Evolutionary conservation across 352 stramenopile genomes (phyloP).

Genomic region (Globisporangium lucens): DNA sequence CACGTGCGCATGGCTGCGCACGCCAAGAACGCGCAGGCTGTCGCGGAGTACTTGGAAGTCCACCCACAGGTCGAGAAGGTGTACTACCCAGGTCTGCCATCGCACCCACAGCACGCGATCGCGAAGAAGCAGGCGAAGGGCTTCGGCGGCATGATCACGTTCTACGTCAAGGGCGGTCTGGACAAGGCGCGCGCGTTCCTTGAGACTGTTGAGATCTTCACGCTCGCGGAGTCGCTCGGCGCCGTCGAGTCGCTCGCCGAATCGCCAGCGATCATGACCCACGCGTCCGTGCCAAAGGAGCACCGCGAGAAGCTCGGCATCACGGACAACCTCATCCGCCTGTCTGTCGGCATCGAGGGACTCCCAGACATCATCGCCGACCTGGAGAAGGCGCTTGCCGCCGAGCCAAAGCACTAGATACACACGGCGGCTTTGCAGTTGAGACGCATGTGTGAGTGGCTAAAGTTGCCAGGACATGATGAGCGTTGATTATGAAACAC

Average conservation of each 20-base stretch:
- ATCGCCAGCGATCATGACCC: constrained; percentile 94
- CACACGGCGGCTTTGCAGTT: constrained; percentile 6
- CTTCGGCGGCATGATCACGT: constrained; percentile 88
- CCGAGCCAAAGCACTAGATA: constrained; percentile 36
- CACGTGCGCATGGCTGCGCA: constrained; percentile 93
- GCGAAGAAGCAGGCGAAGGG: constrained; percentile 76
- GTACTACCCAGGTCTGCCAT: constrained; percentile 88
- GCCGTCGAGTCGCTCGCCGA: constrained; percentile 93
- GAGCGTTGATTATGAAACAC: constrained; percentile 1
- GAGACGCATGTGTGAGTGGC: not conserved
- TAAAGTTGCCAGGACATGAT: not conserved
- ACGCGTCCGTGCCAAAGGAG: constrained; percentile 89
- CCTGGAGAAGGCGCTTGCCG: constrained; percentile 75
- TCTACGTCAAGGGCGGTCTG: constrained; percentile 90
- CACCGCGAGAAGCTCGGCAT: constrained; percentile 89
- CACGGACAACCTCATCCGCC: constrained; percentile 91
- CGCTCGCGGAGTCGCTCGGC: constrained; percentile 93
- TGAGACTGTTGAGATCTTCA: constrained; percentile 91
- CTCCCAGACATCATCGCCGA: constrained; percentile 90
- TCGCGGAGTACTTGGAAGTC: constrained; percentile 88
- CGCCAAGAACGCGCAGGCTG: constrained; percentile 91
- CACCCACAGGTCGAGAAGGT: constrained; percentile 92
- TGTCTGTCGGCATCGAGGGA: constrained; percentile 92
- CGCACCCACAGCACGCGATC: constrained; percentile 88
- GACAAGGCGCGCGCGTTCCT: constrained; percentile 90